Evolutionary conservation across 2,329 filamentous ascomycete genomes (phyloP).

Genomic region (Claviceps citrina): DNA sequence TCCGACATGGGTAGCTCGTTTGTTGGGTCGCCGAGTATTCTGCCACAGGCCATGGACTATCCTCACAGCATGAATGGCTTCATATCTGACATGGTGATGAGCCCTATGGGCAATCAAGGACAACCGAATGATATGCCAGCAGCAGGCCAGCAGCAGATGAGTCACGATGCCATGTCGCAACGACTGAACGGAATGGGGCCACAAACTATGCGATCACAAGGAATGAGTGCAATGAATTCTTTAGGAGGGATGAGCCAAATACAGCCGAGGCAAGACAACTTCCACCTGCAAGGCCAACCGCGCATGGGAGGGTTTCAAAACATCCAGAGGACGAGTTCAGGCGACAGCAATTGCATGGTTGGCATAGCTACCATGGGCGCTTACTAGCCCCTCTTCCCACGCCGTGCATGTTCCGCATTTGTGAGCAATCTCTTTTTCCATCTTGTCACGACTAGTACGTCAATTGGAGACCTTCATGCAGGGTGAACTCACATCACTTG

Average conservation of each 20-base stretch:
- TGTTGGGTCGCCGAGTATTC: constrained; percentile 35
- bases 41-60: constrained; percentile 39
- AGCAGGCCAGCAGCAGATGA: constrained; percentile 15
- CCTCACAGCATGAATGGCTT: constrained; percentile 29
- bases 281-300: constrained; percentile 17
- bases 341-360: constrained; percentile 14
- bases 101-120: constrained; percentile 23
- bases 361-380: constrained; percentile 14
- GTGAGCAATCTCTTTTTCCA: background rate
- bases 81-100: constrained; percentile 41
- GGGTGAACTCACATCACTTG: background rate
- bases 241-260: constrained; percentile 15
- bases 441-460: background rate
- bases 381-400: background rate
- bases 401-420: background rate
- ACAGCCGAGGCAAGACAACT: constrained; percentile 18
- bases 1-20: constrained; percentile 33
- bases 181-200: constrained; percentile 13
- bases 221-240: constrained; percentile 17
- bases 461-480: background rate
- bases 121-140: constrained; percentile 12
- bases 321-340: constrained; percentile 29
- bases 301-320: constrained; percentile 31
- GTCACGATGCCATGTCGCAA: constrained; percentile 15
- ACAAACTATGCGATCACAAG: constrained; percentile 12